Percentiles rank a stretch among this genome's conserved stretches.
These are phyloP conservation scores for Detonula confervacea DNA, from an alignment of 352 stramenopile genomes.

Conservation along the genomic window DNA sequence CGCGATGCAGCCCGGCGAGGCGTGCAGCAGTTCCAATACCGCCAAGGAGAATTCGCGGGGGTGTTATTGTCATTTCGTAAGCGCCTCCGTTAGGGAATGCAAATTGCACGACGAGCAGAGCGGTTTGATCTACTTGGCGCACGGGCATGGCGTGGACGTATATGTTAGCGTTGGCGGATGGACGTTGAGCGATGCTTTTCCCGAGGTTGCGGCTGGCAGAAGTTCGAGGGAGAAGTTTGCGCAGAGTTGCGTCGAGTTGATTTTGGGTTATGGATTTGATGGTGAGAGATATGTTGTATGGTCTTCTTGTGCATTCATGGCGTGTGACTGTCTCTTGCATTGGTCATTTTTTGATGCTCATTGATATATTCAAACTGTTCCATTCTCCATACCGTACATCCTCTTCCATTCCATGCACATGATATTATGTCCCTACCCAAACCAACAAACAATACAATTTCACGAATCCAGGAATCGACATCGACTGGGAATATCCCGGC, in stretches of 20 bases:
- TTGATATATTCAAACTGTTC: too few species aligned
- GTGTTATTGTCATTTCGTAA: too few species aligned
- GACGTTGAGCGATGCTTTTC: slow-evolving; percentile 39
- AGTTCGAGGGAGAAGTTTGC: slow-evolving; percentile 31
- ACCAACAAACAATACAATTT: neutral
- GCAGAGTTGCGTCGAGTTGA: slow-evolving; percentile 38
- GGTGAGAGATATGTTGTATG: slow-evolving; percentile 4
- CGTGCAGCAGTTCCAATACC: too few species aligned
- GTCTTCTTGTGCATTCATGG: neutral
- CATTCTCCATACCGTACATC: too few species aligned
- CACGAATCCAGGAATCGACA: slow-evolving; percentile 27
- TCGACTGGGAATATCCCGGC: slow-evolving; percentile 41
- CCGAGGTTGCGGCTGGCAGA: slow-evolving; percentile 30
- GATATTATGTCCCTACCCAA: neutral
- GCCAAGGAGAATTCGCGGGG: too few species aligned
- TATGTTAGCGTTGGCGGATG: slow-evolving; percentile 44
- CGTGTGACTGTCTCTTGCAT: too few species aligned
- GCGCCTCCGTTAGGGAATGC: too few species aligned
- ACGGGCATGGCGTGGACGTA: slow-evolving; percentile 21
- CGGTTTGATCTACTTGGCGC: slow-evolving; percentile 33
- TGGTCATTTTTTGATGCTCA: too few species aligned
- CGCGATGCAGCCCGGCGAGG: too few species aligned
- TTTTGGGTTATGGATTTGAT: slow-evolving; percentile 52
- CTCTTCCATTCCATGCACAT: too few species aligned
- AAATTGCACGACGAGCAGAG: too few species aligned